Percentiles rank a stretch among this genome's conserved stretches.
phyloP scores from a whole-genome alignment of 176 grass and related monocot genomes.

The Coix lacrymajobi region DNA sequence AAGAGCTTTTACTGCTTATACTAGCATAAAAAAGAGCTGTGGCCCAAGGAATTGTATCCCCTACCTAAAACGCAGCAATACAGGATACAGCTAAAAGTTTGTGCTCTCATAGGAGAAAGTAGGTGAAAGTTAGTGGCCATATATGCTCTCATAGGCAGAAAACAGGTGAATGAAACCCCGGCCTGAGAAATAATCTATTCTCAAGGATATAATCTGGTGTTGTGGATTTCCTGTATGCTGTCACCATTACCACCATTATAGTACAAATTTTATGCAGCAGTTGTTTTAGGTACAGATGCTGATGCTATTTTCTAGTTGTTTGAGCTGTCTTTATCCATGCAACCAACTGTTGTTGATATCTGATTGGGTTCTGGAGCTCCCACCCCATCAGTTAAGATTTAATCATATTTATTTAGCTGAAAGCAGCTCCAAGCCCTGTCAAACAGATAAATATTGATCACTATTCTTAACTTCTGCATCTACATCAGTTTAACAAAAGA shows the following conservation, averaged over 20 bases:
- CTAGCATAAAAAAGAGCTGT: background rate
- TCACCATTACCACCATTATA: background rate
- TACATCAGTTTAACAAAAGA: background rate
- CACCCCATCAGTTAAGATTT: background rate
- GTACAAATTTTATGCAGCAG: background rate
- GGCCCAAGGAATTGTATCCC: conserved; percentile 40
- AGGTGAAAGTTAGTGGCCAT: background rate
- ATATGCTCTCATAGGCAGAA: background rate
- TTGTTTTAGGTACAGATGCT: background rate
- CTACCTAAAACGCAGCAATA: background rate
- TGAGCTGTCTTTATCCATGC: background rate
- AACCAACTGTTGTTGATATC: background rate
- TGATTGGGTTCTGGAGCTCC: background rate
- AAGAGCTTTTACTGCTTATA: background rate
- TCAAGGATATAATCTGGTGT: background rate
- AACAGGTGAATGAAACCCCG: background rate
- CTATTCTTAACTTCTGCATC: background rate
- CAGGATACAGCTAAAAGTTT: background rate
- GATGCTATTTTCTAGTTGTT: background rate
- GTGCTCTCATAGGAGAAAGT: background rate
- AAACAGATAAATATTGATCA: background rate
- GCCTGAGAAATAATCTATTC: background rate
- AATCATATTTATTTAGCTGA: background rate
- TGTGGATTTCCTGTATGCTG: background rate
- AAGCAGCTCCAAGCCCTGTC: background rate